Evolutionary conservation across 306 rosid genomes (phyloP).

Genomic region (Gillenia trifoliata): DNA sequence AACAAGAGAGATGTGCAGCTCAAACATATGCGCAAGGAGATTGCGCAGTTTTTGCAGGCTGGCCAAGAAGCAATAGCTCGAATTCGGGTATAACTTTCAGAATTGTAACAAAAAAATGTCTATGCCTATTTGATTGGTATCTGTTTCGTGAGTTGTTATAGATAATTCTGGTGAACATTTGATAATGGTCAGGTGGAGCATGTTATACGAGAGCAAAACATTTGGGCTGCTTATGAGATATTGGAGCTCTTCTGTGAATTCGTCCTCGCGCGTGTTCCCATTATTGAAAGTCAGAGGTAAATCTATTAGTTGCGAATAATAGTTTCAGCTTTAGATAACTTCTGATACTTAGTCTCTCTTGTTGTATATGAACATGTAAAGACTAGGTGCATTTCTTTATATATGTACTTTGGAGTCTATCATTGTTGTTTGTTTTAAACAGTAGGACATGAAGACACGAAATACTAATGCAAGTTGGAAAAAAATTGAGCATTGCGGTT

Average conservation of each 20-base stretch:
- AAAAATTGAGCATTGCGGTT: background rate
- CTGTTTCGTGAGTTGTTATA: background rate
- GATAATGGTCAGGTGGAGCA: slow-evolving; percentile 77
- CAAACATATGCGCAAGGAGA: slow-evolving; percentile 91
- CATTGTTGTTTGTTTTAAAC: background rate
- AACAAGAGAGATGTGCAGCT: slow-evolving; percentile 90
- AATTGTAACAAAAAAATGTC: slow-evolving; percentile 5
- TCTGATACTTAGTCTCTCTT: background rate
- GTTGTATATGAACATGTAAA: background rate
- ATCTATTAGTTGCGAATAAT: slow-evolving; percentile 9
- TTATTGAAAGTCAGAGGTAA: slow-evolving; percentile 85
- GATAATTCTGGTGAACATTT: background rate
- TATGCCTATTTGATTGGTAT: background rate
- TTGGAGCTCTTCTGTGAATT: slow-evolving; percentile 95
- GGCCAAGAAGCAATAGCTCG: slow-evolving; percentile 95
- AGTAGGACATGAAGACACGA: background rate
- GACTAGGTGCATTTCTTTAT: background rate
- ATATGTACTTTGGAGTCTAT: background rate
- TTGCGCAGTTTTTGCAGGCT: slow-evolving; percentile 85
- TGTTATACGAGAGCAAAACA: slow-evolving; percentile 86
- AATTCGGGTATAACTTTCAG: slow-evolving; percentile 61
- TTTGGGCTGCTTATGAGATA: slow-evolving; percentile 90
- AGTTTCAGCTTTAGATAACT: slow-evolving; percentile 1
- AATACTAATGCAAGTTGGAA: background rate
- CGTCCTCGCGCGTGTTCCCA: slow-evolving; percentile 87